Percentiles rank a stretch among this genome's conserved stretches.
Conservation (phyloP, 2,329 filamentous ascomycete species). For the Harringtonia aguacate region DNA sequence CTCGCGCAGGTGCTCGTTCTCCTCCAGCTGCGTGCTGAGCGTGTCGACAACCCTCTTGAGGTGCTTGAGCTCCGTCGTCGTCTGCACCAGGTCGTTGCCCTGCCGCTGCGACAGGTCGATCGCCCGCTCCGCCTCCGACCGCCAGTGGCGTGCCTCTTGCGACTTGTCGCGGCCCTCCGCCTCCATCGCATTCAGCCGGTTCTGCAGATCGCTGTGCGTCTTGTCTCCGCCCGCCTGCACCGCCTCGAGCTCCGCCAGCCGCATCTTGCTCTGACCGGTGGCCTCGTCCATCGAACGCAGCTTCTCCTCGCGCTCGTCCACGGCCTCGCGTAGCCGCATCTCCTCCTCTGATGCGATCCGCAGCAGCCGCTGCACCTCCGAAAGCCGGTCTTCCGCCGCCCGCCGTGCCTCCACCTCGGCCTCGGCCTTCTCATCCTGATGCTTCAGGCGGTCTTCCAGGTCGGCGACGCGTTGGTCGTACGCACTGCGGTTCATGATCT, state of each 20-base stretch:
- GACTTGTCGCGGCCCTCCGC: conserved; percentile 42
- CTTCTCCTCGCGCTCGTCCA: conserved; percentile 60
- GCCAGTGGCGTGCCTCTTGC: conserved; percentile 50
- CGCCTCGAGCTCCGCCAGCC: conserved; percentile 56
- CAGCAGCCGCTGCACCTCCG: conserved; percentile 61
- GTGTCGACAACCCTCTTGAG: conserved; percentile 64
- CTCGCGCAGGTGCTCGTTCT: conserved; percentile 76
- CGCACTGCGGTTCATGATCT: conserved; percentile 49
- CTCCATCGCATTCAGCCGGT: conserved; percentile 43
- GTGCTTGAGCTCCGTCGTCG: conserved; percentile 55
- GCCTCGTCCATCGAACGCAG: conserved; percentile 49
- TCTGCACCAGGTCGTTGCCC: conserved; percentile 36
- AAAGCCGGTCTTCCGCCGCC: conserved; percentile 59
- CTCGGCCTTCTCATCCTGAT: conserved; percentile 53
- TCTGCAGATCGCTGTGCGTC: conserved; percentile 42
- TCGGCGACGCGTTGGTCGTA: conserved; percentile 53
- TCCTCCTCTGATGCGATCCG: conserved; percentile 64
- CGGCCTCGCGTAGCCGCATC: conserved; percentile 51
- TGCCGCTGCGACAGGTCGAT: conserved; percentile 39
- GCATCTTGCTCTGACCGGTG: conserved; percentile 45
- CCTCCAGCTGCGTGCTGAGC: conserved; percentile 68
- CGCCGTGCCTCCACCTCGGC: conserved; percentile 53
- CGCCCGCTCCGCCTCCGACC: conserved; percentile 48
- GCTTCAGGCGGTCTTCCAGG: conserved; percentile 56
- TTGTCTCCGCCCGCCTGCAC: conserved; percentile 49